Conservation (phyloP, 495 filamentous ascomycete genomes). For the Rhizodiscina lignyota region DNA sequence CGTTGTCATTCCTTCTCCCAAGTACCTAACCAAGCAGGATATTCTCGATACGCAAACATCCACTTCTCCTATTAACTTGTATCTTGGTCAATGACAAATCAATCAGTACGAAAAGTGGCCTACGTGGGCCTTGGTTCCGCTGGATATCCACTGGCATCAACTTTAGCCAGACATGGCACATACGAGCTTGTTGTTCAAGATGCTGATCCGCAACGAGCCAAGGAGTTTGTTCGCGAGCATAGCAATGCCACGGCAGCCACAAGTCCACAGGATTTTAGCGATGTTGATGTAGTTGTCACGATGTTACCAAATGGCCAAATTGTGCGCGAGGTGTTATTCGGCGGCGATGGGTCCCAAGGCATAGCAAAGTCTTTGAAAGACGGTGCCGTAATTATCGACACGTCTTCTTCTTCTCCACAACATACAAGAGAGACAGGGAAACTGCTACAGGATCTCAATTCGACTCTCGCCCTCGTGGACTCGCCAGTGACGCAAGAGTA, state of each 20-base stretch:
- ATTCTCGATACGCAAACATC: no score
- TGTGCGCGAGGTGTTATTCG: slow-evolving; percentile 14
- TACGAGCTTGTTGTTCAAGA: slow-evolving; percentile 16
- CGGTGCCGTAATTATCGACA: slow-evolving; percentile 17
- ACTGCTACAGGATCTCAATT: no score
- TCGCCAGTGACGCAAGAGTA: slow-evolving; percentile 17
- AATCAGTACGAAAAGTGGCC: no score
- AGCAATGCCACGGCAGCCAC: no score
- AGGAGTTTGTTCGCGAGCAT: slow-evolving; percentile 11
- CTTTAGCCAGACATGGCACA: slow-evolving; percentile 14
- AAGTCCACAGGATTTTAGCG: slow-evolving; percentile 10
- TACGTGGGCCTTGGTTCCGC: slow-evolving; percentile 19
- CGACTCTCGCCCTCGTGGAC: no score
- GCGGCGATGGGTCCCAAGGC: slow-evolving; percentile 11
- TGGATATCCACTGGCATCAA: slow-evolving; percentile 15
- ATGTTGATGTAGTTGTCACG: slow-evolving; percentile 15
- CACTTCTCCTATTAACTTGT: no score
- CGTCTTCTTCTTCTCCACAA: slow-evolving; percentile 16
- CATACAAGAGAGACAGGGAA: slow-evolving; percentile 12
- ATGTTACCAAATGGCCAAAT: slow-evolving; percentile 18
- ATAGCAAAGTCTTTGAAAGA: no score
- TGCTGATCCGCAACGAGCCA: slow-evolving; percentile 9
- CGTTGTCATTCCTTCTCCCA: no score
- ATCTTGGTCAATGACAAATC: no score
- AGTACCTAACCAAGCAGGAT: no score